Evolutionary conservation across 2,329 filamentous ascomycete species (phyloP).

Genomic region (Xylariaceae sp.): DNA sequence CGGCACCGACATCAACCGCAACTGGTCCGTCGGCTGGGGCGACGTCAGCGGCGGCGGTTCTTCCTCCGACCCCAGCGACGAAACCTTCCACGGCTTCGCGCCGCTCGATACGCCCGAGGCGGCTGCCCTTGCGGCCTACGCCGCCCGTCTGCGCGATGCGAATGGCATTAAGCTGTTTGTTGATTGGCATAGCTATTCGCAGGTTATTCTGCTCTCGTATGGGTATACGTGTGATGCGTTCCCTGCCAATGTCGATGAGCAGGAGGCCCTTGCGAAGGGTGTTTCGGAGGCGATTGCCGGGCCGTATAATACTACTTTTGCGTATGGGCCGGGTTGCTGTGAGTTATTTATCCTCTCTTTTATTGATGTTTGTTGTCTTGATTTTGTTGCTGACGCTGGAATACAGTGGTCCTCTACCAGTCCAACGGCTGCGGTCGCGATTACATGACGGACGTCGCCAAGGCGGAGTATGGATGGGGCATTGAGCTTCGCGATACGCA

Average conservation of each 20-base stretch:
- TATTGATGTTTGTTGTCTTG: too few relatives aligned
- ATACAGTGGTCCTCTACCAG: slow-evolving; percentile 25
- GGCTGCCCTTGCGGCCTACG: slow-evolving; percentile 42
- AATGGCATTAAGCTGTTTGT: slow-evolving; percentile 52
- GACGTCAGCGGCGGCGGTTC: slow-evolving; percentile 33
- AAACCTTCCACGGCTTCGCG: slow-evolving; percentile 40
- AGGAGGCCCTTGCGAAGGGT: slow-evolving; percentile 37
- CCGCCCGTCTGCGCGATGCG: slow-evolving; percentile 37
- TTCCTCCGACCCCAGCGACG: slow-evolving; percentile 41
- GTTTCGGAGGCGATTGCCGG: slow-evolving; percentile 31
- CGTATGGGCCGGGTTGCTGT: slow-evolving; percentile 25
- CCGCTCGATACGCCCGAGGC: slow-evolving; percentile 44
- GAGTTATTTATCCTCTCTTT: neutral
- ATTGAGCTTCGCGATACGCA: slow-evolving; percentile 36
- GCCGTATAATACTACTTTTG: slow-evolving; percentile 29
- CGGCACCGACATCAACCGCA: slow-evolving; percentile 49
- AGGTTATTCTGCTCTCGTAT: slow-evolving; percentile 50
- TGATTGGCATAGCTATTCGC: slow-evolving; percentile 55
- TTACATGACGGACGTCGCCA: slow-evolving; percentile 27
- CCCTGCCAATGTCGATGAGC: slow-evolving; percentile 39
- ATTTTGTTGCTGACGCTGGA: slow-evolving; percentile 1
- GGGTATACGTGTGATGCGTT: slow-evolving; percentile 48
- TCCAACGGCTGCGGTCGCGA: slow-evolving; percentile 28
- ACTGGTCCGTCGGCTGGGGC: slow-evolving; percentile 46
- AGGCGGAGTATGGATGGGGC: slow-evolving; percentile 36